Conservation (phyloP, 2,329 filamentous ascomycete species). For the Fusarium irregulare region DNA sequence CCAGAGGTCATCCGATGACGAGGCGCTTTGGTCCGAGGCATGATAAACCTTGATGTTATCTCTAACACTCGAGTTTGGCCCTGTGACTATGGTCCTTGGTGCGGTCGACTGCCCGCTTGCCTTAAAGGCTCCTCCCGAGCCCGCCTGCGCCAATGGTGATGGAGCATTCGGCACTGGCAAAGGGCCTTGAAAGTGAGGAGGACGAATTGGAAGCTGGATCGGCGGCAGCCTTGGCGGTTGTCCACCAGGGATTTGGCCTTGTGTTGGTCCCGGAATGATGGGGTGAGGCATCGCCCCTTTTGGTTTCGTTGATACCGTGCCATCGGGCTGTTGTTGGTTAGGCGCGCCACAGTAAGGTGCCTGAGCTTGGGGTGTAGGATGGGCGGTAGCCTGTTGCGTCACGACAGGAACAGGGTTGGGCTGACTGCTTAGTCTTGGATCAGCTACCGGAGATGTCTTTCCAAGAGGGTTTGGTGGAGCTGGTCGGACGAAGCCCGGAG, state of each 20-base stretch:
- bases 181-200: conserved; percentile 1
- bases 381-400: not conserved
- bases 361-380: conserved; percentile 3
- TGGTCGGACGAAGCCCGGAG: not conserved
- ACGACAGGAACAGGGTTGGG: not conserved
- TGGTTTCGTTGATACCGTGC: not conserved
- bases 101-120: not conserved
- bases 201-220: conserved; percentile 6
- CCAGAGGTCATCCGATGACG: conserved; percentile 13
- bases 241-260: not conserved
- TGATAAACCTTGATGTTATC: not conserved
- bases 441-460: not conserved
- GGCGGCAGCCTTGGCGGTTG: conserved; percentile 6
- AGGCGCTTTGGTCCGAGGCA: conserved; percentile 25
- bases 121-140: not conserved
- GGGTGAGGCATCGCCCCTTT: not conserved
- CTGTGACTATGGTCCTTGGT: not conserved
- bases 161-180: not conserved
- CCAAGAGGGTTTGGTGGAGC: not conserved
- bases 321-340: not conserved
- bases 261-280: not conserved
- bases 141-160: not conserved
- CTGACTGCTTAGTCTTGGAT: conserved; percentile 11
- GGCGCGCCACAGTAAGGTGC: not conserved
- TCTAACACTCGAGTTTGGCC: not conserved